These are phyloP conservation scores for Ogataea kodamae DNA, from an alignment of 805 yeast species.

Conservation along the genomic window DNA sequence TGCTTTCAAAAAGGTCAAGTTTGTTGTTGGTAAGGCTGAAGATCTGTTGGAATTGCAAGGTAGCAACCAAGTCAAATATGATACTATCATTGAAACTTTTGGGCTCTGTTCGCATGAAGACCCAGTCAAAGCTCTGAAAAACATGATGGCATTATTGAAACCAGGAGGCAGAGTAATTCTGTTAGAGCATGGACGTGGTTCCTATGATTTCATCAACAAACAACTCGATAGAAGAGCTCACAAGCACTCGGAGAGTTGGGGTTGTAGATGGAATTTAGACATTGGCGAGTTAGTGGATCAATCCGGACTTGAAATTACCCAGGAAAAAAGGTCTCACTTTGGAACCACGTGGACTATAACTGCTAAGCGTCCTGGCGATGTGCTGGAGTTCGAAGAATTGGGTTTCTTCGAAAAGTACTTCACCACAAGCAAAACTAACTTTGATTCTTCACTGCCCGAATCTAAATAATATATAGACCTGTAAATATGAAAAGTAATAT, in stretches of 20 bases:
- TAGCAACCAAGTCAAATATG: slow-evolving; percentile 56
- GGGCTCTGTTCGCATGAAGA: slow-evolving; percentile 96
- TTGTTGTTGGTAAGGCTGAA: slow-evolving; percentile 88
- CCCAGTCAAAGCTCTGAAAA: slow-evolving; percentile 76
- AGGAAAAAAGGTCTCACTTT: slow-evolving; percentile 76
- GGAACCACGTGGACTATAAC: slow-evolving; percentile 91
- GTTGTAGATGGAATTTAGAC: slow-evolving; percentile 96
- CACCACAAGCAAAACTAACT: slow-evolving; percentile 31
- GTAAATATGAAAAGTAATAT: slow-evolving; percentile 2
- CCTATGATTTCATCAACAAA: slow-evolving; percentile 71
- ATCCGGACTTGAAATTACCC: slow-evolving; percentile 79
- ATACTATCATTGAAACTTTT: slow-evolving; percentile 89
- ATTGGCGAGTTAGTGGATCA: slow-evolving; percentile 82
- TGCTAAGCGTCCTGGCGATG: slow-evolving; percentile 71
- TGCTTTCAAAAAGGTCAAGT: slow-evolving; percentile 66
- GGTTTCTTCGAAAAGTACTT: slow-evolving; percentile 50
- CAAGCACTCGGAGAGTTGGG: slow-evolving; percentile 85
- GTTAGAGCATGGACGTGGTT: slow-evolving; percentile 90
- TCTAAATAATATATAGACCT: slow-evolving; percentile 6
- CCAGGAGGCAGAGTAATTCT: slow-evolving; percentile 89
- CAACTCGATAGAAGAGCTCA: slow-evolving; percentile 81
- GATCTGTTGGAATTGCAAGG: slow-evolving; percentile 54
- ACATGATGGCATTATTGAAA: slow-evolving; percentile 67
- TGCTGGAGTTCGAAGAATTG: slow-evolving; percentile 43
- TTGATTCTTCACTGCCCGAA: slow-evolving; percentile 28